A percentile compares a stretch with the other conserved stretches of the same genome.
Evolutionary conservation across 371 early-diverging fungal species (phyloP).

Genomic region (Furculomyces boomerangus): DNA sequence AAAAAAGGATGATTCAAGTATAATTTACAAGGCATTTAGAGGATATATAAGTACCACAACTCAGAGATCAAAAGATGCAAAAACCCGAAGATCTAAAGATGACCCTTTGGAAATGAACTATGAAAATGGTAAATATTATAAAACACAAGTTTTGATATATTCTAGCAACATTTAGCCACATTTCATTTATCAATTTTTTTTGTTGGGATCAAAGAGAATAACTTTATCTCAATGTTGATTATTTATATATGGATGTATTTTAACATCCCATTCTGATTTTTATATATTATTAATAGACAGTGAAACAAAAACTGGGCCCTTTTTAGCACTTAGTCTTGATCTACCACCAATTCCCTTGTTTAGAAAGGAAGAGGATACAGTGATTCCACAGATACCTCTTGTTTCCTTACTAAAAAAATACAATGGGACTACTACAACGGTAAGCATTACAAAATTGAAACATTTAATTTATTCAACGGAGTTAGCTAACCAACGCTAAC

Average conservation of each 20-base stretch:
- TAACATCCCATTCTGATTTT: too few species aligned
- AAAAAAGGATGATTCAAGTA: conserved; percentile 48
- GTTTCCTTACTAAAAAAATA: conserved; percentile 60
- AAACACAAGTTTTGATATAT: too few species aligned
- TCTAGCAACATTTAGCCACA: too few species aligned
- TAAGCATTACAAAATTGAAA: too few species aligned
- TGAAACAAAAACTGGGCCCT: conserved; percentile 35
- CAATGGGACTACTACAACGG: conserved; percentile 43
- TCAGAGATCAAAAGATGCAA: conserved; percentile 31
- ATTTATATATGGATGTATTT: too few species aligned
- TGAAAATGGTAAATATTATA: neutral
- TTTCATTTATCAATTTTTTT: too few species aligned
- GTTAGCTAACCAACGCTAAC: neutral
- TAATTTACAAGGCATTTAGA: conserved; percentile 66
- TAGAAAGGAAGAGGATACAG: conserved; percentile 75
- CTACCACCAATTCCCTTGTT: conserved; percentile 87
- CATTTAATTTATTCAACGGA: neutral
- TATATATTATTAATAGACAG: neutral
- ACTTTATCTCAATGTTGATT: too few species aligned
- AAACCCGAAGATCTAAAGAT: conserved; percentile 16
- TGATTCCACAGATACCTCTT: conserved; percentile 86
- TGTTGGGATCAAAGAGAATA: too few species aligned
- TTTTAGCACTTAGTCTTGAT: conserved; percentile 76
- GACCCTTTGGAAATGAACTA: conserved; percentile 10
- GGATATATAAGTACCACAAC: conserved; percentile 61